A percentile compares a stretch with the other conserved stretches of the same genome.
These are phyloP conservation scores for Pueraria montana DNA, from an alignment of 306 rosid genomes.

Conservation along the genomic window DNA sequence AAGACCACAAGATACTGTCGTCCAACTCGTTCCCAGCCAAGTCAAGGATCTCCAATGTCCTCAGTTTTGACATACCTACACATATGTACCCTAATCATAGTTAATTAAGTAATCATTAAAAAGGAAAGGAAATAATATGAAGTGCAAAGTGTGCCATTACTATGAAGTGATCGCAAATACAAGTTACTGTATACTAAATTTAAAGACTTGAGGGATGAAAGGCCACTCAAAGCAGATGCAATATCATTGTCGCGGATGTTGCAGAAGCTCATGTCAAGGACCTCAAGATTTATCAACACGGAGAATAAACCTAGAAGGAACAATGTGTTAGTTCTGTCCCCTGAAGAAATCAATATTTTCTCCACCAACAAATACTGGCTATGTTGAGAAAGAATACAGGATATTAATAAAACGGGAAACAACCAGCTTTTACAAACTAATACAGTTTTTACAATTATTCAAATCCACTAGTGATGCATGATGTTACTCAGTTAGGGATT, in stretches of 20 bases:
- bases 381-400: not conserved
- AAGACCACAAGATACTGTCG: too few relatives aligned
- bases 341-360: not conserved
- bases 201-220: too few relatives aligned
- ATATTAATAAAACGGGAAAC: too few relatives aligned
- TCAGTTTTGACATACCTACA: too few relatives aligned
- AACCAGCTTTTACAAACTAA: too few relatives aligned
- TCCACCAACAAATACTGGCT: not conserved
- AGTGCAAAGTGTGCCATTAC: not conserved
- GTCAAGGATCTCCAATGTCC: too few relatives aligned
- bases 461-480: not conserved
- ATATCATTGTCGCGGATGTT: not conserved
- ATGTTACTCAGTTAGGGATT: not conserved
- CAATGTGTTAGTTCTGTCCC: not conserved
- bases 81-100: not conserved
- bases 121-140: not conserved
- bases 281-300: conserved; percentile 23
- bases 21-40: too few relatives aligned
- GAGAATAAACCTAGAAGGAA: conserved; percentile 17
- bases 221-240: not conserved
- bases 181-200: not conserved
- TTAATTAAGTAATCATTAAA: not conserved
- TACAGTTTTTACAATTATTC: too few relatives aligned
- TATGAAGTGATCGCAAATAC: not conserved
- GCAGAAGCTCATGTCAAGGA: not conserved